A percentile compares a stretch with the other conserved stretches of the same genome.
These are phyloP conservation scores for Lachnellula willkommii DNA, from an alignment of 2,329 filamentous ascomycete species.

Conservation along the genomic window DNA sequence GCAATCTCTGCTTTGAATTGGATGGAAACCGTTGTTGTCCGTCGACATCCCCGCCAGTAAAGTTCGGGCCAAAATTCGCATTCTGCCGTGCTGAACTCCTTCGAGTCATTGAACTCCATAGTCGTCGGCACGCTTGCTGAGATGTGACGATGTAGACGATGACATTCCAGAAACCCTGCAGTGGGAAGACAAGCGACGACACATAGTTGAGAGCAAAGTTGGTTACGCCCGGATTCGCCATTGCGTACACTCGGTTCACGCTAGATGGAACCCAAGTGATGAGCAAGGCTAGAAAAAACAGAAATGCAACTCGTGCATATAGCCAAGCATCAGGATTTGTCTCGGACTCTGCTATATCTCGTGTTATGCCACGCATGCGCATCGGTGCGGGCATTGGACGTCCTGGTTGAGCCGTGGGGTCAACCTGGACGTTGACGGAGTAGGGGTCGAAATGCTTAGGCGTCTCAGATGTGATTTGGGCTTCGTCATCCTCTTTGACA, in stretches of 20 bases:
- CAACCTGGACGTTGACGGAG: neutral
- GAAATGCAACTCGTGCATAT: conserved; percentile 62
- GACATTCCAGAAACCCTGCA: conserved; percentile 79
- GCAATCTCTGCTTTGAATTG: conserved; percentile 6
- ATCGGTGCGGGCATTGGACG: conserved; percentile 9
- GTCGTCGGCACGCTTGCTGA: conserved; percentile 38
- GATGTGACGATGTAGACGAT: conserved; percentile 69
- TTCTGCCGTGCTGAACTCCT: neutral
- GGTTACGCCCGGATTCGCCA: neutral
- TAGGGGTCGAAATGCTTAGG: neutral
- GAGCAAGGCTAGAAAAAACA: conserved; percentile 64
- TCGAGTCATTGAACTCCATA: neutral
- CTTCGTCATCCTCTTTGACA: conserved; percentile 11
- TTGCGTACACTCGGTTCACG: conserved; percentile 8
- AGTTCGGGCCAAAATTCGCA: neutral
- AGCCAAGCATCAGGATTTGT: conserved; percentile 51
- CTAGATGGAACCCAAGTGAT: conserved; percentile 53
- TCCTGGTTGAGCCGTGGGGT: conserved; percentile 27
- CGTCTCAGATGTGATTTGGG: neutral
- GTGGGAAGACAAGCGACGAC: conserved; percentile 6
- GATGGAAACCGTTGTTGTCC: neutral
- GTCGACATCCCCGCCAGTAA: neutral
- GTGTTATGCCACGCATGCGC: conserved; percentile 3
- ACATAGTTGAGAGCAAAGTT: conserved; percentile 11
- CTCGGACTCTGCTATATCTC: neutral